These are phyloP conservation scores for Beauveria pseudobassiana DNA, from an alignment of 2,329 filamentous ascomycete genomes.

Conservation along the genomic window DNA sequence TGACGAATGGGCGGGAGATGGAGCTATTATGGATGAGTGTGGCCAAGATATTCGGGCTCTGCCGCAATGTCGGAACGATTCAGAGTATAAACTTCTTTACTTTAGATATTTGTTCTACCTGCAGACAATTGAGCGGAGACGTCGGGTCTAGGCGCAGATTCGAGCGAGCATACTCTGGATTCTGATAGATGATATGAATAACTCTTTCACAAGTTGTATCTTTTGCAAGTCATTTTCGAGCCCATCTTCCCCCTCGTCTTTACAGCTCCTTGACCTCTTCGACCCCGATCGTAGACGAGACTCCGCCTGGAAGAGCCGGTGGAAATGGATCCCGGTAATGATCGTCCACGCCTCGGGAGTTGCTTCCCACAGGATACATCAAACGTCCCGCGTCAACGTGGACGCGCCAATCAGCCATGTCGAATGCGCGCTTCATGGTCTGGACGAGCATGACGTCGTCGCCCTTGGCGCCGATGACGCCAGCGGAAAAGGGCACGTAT, in stretches of 20 bases:
- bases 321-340: constrained; percentile 2
- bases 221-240: too few species aligned
- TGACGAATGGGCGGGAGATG: not conserved
- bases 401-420: constrained; percentile 21
- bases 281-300: not conserved
- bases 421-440: constrained; percentile 22
- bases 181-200: not conserved
- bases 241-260: not conserved
- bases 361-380: constrained; percentile 20
- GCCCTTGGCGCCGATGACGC: constrained; percentile 22
- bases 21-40: not conserved
- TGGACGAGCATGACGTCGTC: constrained; percentile 21
- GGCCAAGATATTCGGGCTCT: not conserved
- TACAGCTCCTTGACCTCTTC: not conserved
- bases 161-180: not conserved
- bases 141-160: not conserved
- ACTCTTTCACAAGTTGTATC: not conserved
- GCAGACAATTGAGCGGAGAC: not conserved
- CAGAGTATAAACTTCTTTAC: not conserved
- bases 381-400: constrained; percentile 22
- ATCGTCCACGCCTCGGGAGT: constrained; percentile 14
- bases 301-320: not conserved
- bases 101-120: not conserved
- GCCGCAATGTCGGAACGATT: not conserved
- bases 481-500: constrained; percentile 23